Evolutionary conservation across 2,329 filamentous ascomycete species (phyloP), one percentile per base, ranked within the genome.

Genomic region (Epichloe amarillans): DNA sequence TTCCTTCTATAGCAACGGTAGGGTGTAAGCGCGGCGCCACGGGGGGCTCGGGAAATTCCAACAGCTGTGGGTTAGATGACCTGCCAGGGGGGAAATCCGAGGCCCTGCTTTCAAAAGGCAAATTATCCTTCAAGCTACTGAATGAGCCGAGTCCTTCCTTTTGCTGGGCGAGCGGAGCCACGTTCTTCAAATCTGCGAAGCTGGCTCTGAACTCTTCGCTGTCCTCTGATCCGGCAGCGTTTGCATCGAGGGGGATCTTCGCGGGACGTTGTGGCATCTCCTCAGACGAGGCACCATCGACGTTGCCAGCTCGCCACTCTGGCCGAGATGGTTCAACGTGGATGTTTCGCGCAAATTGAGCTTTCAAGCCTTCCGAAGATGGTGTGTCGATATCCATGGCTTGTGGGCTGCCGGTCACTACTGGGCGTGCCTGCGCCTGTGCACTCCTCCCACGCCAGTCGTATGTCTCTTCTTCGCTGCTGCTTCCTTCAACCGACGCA

Each of bases 311-410:
- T 44, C 78, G 69, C 79, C 79, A 82, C 52, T 82, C 78, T 4
- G 75, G 74, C 40, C 78, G 70, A 2, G 76, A 73, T 0, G 79
- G 79, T 57, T 82, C 79, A 12, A 80, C 74, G 1, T 72, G 71
- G 38, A 82, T 79, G 38, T 74, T 77, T 33, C 79, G 72, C 19
- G 71, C 70, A 36, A 49, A 54, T 23, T 55, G 38, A 45, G 55
- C 54, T 14, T 53, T 53, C 10, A 40, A 60, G 49, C 55, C 66
- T 59, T 41, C 46, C 4, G 52, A 56, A 37, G 60, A 64, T 47
- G 78, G 76, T 4, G 75, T 72, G 57, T 84, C 80, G 47, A 84
- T 82, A 55, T 84, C 80, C 80, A 84, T 84, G 14, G 79, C 77
- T 52, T 74, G 77, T 3, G 78, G 75, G 54, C 74, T 79, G 37